These are phyloP conservation scores for Colletotrichum liaoningense DNA, from an alignment of 2,329 filamentous ascomycete species.

Conservation along the genomic window DNA sequence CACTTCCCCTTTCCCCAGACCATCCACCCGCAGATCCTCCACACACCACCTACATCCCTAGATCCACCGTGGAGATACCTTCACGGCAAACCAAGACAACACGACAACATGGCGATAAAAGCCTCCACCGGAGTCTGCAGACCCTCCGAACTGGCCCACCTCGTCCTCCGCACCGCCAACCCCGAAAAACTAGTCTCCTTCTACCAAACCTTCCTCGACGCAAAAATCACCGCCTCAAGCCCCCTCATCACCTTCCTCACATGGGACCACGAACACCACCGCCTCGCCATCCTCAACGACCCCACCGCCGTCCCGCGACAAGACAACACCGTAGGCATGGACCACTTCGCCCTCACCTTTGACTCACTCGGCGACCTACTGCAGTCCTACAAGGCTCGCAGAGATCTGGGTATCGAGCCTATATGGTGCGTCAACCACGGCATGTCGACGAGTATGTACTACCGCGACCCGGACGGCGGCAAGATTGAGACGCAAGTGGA, in stretches of 20 bases:
- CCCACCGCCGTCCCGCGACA: slow-evolving; percentile 40
- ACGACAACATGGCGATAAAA: slow-evolving; percentile 11
- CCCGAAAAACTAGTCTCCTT: slow-evolving; percentile 44
- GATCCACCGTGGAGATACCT: no score
- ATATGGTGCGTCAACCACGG: slow-evolving; percentile 60
- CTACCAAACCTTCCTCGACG: slow-evolving; percentile 51
- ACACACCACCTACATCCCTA: background rate
- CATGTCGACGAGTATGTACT: slow-evolving; percentile 59
- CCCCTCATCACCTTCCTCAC: slow-evolving; percentile 49
- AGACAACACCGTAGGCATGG: slow-evolving; percentile 44
- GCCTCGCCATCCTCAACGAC: slow-evolving; percentile 52
- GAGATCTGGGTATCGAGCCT: slow-evolving; percentile 49
- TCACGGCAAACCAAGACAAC: no score
- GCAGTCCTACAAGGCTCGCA: slow-evolving; percentile 49
- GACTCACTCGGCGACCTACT: slow-evolving; percentile 47
- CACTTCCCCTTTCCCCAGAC: background rate
- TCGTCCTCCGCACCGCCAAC: slow-evolving; percentile 21
- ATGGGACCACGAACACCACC: slow-evolving; percentile 61
- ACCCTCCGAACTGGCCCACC: slow-evolving; percentile 27
- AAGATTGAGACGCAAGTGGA: slow-evolving; percentile 59
- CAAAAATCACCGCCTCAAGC: slow-evolving; percentile 40
- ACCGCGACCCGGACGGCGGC: slow-evolving; percentile 61
- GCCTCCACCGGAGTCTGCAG: background rate
- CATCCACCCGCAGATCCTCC: no score
- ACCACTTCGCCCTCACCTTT: slow-evolving; percentile 57